Conservation (phyloP, 169 alveolate species). For the Babesia sp. region DNA sequence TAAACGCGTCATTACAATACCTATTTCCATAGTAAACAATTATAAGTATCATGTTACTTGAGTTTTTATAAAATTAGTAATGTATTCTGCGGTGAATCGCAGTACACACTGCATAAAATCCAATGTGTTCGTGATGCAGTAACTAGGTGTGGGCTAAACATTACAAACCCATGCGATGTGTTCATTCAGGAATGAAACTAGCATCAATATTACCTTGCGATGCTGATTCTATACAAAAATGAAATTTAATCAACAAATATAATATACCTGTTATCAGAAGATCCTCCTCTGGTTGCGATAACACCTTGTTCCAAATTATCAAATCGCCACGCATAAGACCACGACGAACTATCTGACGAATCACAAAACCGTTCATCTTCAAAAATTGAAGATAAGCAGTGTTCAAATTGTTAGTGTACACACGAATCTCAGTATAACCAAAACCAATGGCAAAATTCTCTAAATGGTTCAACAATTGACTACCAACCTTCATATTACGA, state of each 20-base stretch:
- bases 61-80: neutral
- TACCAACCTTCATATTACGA: slow-evolving; percentile 86
- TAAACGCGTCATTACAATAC: slow-evolving; percentile 1
- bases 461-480: slow-evolving; percentile 82
- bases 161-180: slow-evolving; percentile 7
- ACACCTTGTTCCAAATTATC: slow-evolving; percentile 81
- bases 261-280: slow-evolving; percentile 50
- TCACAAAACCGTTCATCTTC: slow-evolving; percentile 83
- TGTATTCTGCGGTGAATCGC: neutral
- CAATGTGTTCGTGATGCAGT: slow-evolving; percentile 1
- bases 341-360: slow-evolving; percentile 83
- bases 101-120: neutral
- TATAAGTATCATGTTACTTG: neutral
- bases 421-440: slow-evolving; percentile 83
- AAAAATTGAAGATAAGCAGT: slow-evolving; percentile 83
- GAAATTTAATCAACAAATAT: neutral
- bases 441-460: slow-evolving; percentile 82
- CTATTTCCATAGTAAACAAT: neutral
- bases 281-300: slow-evolving; percentile 71
- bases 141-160: neutral
- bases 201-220: neutral
- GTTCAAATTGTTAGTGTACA: slow-evolving; percentile 84
- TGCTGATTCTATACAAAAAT: neutral
- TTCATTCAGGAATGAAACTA: slow-evolving; percentile 24
- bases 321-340: slow-evolving; percentile 89